Evolutionary conservation across 2,329 filamentous ascomycete species (phyloP).

Genomic region (Arthrobotrys conoides): DNA sequence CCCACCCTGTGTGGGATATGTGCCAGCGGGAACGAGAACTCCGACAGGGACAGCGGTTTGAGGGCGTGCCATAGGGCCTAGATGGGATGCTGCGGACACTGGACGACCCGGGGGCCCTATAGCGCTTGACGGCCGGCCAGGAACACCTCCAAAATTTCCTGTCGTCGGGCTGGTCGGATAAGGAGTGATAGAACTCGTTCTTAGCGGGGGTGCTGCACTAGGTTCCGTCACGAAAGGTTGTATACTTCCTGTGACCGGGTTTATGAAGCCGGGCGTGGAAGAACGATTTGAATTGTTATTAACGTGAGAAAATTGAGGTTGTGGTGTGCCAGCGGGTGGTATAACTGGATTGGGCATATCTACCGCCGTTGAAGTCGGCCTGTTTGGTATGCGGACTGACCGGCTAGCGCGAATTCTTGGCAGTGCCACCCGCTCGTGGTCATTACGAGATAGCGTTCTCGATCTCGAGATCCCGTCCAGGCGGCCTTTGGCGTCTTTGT

Average conservation of each 20-base stretch:
- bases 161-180: conserved; percentile 51
- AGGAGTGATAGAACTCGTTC: conserved; percentile 54
- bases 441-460: conserved; percentile 86
- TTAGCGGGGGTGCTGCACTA: conserved; percentile 21
- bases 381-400: conserved; percentile 49
- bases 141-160: conserved; percentile 11
- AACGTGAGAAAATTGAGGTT: conserved; percentile 32
- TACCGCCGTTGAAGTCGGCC: conserved; percentile 43
- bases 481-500: conserved; percentile 85
- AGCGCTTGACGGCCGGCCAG: conserved; percentile 45
- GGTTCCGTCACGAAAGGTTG: conserved; percentile 46
- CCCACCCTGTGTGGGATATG: conserved; percentile 44
- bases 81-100: conserved; percentile 26
- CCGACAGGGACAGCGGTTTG: conserved; percentile 55
- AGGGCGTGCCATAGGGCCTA: conserved; percentile 43
- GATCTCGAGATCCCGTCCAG: conserved; percentile 87
- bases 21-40: conserved; percentile 55
- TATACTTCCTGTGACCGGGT: conserved; percentile 50
- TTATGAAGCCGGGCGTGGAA: conserved; percentile 57
- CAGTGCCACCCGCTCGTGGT: conserved; percentile 93
- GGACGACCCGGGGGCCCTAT: conserved; percentile 42
- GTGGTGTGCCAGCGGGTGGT: conserved; percentile 26
- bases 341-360: conserved; percentile 59
- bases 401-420: conserved; percentile 77
- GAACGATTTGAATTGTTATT: conserved; percentile 25